A percentile compares a stretch with the other conserved stretches of the same genome.
Conservation (phyloP, 352 stramenopile genomes). For the Discostella stelligera region DNA sequence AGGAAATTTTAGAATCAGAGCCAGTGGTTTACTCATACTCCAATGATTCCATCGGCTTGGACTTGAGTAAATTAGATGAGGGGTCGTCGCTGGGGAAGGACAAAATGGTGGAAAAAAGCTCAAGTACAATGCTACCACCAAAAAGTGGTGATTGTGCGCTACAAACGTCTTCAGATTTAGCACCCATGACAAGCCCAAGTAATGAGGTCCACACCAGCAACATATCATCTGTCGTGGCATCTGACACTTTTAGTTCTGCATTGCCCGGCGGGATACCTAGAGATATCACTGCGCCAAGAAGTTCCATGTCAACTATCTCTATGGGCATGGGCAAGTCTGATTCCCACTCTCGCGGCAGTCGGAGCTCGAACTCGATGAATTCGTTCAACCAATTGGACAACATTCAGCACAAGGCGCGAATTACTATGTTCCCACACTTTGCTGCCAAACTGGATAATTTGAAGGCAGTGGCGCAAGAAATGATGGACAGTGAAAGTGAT, state of each 20-base stretch:
- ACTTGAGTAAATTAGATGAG: slow-evolving; percentile 50
- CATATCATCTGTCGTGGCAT: background rate
- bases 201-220: slow-evolving; percentile 23
- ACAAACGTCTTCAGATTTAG: slow-evolving; percentile 5
- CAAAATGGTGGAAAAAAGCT: background rate
- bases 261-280: background rate
- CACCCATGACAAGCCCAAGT: slow-evolving; percentile 15
- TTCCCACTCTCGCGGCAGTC: slow-evolving; percentile 17
- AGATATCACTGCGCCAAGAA: slow-evolving; percentile 4
- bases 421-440: slow-evolving; percentile 80
- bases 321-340: slow-evolving; percentile 31
- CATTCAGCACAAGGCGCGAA: slow-evolving; percentile 61
- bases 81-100: background rate
- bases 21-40: slow-evolving; percentile 39
- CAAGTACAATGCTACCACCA: background rate
- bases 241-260: background rate
- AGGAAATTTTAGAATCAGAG: slow-evolving; percentile 73
- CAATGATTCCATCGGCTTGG: slow-evolving; percentile 62
- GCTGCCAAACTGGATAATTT: slow-evolving; percentile 73
- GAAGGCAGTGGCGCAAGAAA: slow-evolving; percentile 73
- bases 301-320: slow-evolving; percentile 28
- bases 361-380: slow-evolving; percentile 7
- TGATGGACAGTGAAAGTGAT: slow-evolving; percentile 78
- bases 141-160: slow-evolving; percentile 2
- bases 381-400: slow-evolving; percentile 14